Conservation (phyloP, 306 rosid genomes). For the Fagus sylvatica region DNA sequence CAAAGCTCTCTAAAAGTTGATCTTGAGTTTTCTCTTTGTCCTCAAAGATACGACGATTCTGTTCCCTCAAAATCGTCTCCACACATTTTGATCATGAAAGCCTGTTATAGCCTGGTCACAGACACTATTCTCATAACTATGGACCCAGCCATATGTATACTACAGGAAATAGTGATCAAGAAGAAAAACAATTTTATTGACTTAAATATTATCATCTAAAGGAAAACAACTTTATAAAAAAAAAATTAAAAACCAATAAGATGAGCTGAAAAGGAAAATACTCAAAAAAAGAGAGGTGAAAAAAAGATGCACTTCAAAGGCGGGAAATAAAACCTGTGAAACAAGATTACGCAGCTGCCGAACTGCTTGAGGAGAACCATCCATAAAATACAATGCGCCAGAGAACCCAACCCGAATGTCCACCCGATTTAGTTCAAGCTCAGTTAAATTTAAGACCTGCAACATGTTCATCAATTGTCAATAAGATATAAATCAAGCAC, state of each 20-base stretch:
- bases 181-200: neutral
- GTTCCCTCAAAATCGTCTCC: neutral
- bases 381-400: conserved; percentile 90
- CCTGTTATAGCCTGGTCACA: neutral
- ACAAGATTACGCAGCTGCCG: conserved; percentile 94
- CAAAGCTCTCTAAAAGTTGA: too few species aligned
- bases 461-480: conserved; percentile 29
- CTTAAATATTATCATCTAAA: neutral
- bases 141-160: neutral
- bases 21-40: too few species aligned
- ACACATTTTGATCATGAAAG: neutral
- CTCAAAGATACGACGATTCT: too few species aligned
- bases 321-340: conserved; percentile 74
- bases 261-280: conserved; percentile 26
- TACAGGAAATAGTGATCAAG: neutral
- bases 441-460: conserved; percentile 96
- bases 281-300: conserved; percentile 10
- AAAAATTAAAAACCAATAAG: neutral
- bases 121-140: neutral
- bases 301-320: conserved; percentile 25
- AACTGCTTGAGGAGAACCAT: conserved; percentile 99
- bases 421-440: conserved; percentile 92
- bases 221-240: neutral
- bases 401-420: conserved; percentile 95
- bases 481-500: conserved; percentile 14